Evolutionary conservation across 2,329 filamentous ascomycete species (phyloP), one percentile per base, ranked within the genome.

Genomic region (Fusarium sp.): DNA sequence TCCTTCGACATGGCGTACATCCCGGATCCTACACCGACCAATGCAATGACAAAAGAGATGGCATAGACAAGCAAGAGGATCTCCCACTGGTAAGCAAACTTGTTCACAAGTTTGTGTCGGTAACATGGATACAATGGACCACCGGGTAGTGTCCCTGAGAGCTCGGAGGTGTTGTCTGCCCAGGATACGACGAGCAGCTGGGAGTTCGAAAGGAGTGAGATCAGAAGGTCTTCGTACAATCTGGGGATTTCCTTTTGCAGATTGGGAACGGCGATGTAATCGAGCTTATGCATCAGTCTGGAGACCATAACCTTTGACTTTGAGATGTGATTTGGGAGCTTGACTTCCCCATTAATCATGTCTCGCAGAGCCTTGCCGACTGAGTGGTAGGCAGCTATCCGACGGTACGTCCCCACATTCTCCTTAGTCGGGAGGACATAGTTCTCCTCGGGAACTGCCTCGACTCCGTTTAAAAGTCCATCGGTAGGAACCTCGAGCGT

Each of bases 151-250:
- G 64, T 61, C 1, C 74, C 74, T 1, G 74, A 73, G 0, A 60
- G 61, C n/a, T 74, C 63, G 11, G 65, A 54, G 3, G 69, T 57
- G 30, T 75, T 56, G 3, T 64, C 33, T 0, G 74, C 74, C 74
- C 74, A 76, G 1, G 73, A 59, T 2, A 76, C 74, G 10, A 63
- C 71, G 12, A 74, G 63, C n/a, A 76, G 56, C n/a, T 74, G 65
- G 1, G 73, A 73, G 9, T 76, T 70, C 0, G 73, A 76, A 15
- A 76, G 62, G 6, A 76, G 63, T 0, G 74, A 76, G 6, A 76
- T 71, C 2, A 76, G 61, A 2, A 76, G 38, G 4, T 76, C 73
- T 15, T 76, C 73, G 30, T 76, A 76, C 2, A 68, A 47, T 1
- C 40, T 62, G 4, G 58, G 67, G 10, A 76, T 50, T 4, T 52